Evolutionary conservation across 2,329 filamentous ascomycete genomes (phyloP), one percentile per base, ranked within the genome.

Genomic region (Coniochaeta pulveracea): DNA sequence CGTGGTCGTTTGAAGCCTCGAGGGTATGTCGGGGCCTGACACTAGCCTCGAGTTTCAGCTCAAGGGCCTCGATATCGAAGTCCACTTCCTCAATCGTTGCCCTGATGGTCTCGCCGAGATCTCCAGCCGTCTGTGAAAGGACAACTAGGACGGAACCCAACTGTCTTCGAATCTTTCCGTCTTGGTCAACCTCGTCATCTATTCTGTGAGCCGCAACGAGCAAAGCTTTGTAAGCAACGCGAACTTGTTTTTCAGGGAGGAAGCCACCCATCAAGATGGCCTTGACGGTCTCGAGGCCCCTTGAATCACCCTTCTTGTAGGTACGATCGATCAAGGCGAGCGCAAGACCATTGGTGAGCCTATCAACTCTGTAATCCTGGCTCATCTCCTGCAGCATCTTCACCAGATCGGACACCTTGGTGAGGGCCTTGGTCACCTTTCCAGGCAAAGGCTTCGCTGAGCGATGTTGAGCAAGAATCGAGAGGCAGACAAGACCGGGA

Each of bases 401-500:
- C n/a, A 71, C 60, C 17, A 86, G 58, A 29, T 75, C 63, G 1
- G 71, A 62, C 14, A 82, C 58, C 40, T 74, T 78, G 39, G 85
- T 58, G 5, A 91, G 55, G 8, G 73, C 72, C 51, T 76, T 85
- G 19, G 79, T 69, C 4, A 89, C 76, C 39, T 73, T 72, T 46
- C 67, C 70, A 1, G 84, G 80, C 37, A 93, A 66, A 40, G 73
- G 72, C 39, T 76, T 72, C 4, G 76, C 70, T 3, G 76, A 76
- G 49, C 84, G 77, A 54, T 86, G 80, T 50, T 93, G 83, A 2
- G 85, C 81, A 26, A 96, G 63, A 14, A 93, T 76, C 4, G 83
- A 77, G 34, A 96, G 59, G 48, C 84, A 93, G 10, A 85, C 76
- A 1, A 95, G 65, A 9, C 79, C 86, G 11, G 83, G 74, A 12